Evolutionary conservation across 1,139 yeast species (phyloP).

Genomic region (Kodamaea sp.): DNA sequence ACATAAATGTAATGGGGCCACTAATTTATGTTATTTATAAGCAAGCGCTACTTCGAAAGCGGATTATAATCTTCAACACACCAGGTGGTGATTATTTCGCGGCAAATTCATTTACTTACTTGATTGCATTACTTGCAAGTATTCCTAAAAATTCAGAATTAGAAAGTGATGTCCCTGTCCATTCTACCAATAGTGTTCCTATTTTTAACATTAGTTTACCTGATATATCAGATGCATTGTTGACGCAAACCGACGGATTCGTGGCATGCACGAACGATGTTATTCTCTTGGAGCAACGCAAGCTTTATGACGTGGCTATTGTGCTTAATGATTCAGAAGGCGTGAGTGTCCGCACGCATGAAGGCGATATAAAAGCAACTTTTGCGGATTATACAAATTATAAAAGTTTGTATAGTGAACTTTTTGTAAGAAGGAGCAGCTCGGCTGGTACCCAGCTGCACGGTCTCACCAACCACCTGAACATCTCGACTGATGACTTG

Average conservation of each 20-base stretch:
- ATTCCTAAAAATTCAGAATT: conserved; percentile 31
- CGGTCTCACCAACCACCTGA: conserved; percentile 12
- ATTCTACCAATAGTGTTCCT: conserved; percentile 35
- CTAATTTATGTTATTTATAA: conserved; percentile 69
- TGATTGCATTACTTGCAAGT: conserved; percentile 35
- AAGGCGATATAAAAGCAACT: conserved; percentile 8
- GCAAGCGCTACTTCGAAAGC: conserved; percentile 57
- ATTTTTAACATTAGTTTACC: conserved; percentile 64
- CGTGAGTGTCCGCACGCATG: conserved; percentile 10
- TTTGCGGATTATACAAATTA: conserved; percentile 35
- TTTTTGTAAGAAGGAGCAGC: conserved; percentile 13
- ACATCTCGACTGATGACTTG: conserved; percentile 19
- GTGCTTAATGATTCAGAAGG: conserved; percentile 30
- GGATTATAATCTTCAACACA: conserved; percentile 53
- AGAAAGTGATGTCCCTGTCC: conserved; percentile 15
- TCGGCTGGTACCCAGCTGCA: conserved; percentile 1
- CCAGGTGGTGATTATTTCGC: conserved; percentile 10
- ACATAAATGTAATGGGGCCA: conserved; percentile 64
- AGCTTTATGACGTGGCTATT: conserved; percentile 50
- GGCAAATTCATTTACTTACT: conserved; percentile 29
- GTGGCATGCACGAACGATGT: conserved; percentile 74
- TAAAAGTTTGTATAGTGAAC: conserved; percentile 29
- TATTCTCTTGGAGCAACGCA: conserved; percentile 53
- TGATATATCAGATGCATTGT: conserved; percentile 36
- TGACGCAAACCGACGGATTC: conserved; percentile 31